These are phyloP conservation scores for Phytophthora ramorum DNA, from an alignment of 352 stramenopile species.

Conservation along the genomic window DNA sequence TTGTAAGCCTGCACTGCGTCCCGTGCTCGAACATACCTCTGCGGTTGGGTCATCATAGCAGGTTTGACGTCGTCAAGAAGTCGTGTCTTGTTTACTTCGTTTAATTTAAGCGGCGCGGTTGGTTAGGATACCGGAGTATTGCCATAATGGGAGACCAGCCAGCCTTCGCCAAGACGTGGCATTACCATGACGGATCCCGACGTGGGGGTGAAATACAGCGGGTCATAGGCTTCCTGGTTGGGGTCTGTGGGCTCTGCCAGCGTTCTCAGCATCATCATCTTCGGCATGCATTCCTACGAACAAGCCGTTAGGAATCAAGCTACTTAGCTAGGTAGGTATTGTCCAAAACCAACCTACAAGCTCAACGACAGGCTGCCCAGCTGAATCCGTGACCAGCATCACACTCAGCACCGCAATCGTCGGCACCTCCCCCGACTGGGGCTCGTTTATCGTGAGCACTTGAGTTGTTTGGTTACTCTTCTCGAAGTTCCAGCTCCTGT, in stretches of 20 bases:
- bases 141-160: too few species aligned
- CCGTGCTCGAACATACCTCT: too few species aligned
- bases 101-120: too few species aligned
- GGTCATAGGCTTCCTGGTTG: slow-evolving; percentile 1
- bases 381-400: slow-evolving; percentile 24
- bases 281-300: slow-evolving; percentile 37
- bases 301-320: background rate
- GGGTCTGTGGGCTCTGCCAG: slow-evolving; percentile 24
- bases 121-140: too few species aligned
- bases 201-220: too few species aligned
- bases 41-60: too few species aligned
- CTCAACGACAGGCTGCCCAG: slow-evolving; percentile 8
- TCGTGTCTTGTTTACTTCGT: too few species aligned
- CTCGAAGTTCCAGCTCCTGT: background rate
- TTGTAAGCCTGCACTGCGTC: too few species aligned
- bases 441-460: slow-evolving; percentile 25
- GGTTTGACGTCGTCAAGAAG: too few species aligned
- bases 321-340: too few species aligned
- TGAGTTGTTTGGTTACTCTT: slow-evolving; percentile 24
- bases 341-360: slow-evolving; percentile 1
- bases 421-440: slow-evolving; percentile 15
- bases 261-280: slow-evolving; percentile 42
- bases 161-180: too few species aligned
- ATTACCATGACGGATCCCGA: too few species aligned
- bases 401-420: slow-evolving; percentile 33